Evolutionary conservation across 768 basidiomycete species (phyloP).

Genomic region (Leucocoprinus birnbaumii): DNA sequence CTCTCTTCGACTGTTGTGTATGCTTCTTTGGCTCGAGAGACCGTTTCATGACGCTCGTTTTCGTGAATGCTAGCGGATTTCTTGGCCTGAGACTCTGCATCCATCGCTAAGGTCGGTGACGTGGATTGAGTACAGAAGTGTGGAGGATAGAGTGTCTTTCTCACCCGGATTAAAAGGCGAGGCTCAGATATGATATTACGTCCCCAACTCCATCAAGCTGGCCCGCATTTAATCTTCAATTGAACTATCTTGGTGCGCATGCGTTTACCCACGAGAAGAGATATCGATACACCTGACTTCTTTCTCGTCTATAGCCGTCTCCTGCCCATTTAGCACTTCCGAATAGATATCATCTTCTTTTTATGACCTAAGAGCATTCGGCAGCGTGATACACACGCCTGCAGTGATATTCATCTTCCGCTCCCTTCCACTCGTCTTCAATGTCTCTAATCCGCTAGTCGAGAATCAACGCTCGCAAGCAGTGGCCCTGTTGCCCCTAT

Average conservation of each 20-base stretch:
- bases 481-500: too few relatives aligned
- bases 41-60: not conserved
- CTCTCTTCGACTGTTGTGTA: constrained; percentile 22
- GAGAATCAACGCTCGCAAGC: too few relatives aligned
- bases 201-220: not conserved
- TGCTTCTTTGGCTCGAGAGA: not conserved
- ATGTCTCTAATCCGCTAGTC: too few relatives aligned
- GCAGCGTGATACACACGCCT: too few relatives aligned
- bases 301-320: not conserved
- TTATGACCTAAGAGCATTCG: too few relatives aligned
- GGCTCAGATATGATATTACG: too few relatives aligned
- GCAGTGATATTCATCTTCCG: too few relatives aligned
- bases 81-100: not conserved
- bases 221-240: not conserved
- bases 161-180: too few relatives aligned
- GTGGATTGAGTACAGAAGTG: not conserved
- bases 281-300: not conserved
- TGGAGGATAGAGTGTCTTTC: too few relatives aligned
- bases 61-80: not conserved
- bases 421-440: too few relatives aligned
- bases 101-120: not conserved
- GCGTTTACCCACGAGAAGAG: constrained; percentile 2
- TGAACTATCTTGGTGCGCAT: not conserved
- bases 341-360: too few relatives aligned
- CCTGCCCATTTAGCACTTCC: not conserved